Percentiles rank a stretch among this genome's conserved stretches.
phyloP scores from a whole-genome alignment of 345 rosid species.

The Gossypioides kirkii region DNA sequence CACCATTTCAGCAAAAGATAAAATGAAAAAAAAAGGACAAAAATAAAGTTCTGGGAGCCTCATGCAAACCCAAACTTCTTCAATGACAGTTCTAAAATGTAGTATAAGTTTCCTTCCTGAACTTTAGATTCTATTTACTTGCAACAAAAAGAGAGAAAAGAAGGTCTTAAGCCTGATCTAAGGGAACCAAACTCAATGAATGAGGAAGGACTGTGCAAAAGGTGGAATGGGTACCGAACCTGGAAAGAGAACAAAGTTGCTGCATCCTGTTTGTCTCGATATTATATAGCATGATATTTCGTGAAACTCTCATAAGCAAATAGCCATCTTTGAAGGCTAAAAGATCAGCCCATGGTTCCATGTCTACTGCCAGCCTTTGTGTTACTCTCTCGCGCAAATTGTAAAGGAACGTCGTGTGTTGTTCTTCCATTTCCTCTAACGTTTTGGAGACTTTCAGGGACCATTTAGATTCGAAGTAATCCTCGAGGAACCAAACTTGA shows the following conservation, averaged over 20 bases:
- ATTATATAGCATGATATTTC: conserved; percentile 20
- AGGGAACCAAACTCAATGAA: conserved; percentile 31
- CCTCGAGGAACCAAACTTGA: conserved; percentile 38
- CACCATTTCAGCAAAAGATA: background rate
- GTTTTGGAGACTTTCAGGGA: conserved; percentile 23
- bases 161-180: conserved; percentile 1
- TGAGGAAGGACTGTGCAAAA: conserved; percentile 30
- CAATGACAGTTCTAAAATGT: background rate
- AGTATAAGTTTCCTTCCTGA: background rate
- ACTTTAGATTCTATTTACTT: background rate
- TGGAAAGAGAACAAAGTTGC: conserved; percentile 9
- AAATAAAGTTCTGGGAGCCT: background rate
- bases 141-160: background rate
- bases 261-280: conserved; percentile 20
- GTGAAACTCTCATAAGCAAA: conserved; percentile 29
- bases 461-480: conserved; percentile 37
- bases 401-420: conserved; percentile 16
- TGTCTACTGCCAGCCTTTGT: background rate
- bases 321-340: conserved; percentile 37
- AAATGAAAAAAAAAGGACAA: background rate
- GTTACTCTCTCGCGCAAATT: conserved; percentile 18
- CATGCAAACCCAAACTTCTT: too few relatives aligned
- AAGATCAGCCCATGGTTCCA: conserved; percentile 31
- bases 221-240: conserved; percentile 19
- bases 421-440: conserved; percentile 28